phyloP scores from a whole-genome alignment of 768 basidiomycete genomes.

The Amylocystis lapponica region DNA sequence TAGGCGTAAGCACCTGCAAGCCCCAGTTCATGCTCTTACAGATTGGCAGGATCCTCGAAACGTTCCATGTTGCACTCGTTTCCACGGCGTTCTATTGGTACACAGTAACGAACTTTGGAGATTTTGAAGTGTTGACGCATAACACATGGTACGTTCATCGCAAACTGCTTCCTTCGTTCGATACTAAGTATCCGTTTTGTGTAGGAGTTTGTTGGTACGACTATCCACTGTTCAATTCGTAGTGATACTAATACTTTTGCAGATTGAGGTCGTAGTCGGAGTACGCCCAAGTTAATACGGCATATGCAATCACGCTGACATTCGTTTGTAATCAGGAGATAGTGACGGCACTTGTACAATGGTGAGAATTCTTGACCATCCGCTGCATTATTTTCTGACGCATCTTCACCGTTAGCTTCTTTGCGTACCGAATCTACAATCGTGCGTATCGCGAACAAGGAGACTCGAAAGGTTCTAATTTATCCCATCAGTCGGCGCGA shows the following conservation, averaged over 20 bases:
- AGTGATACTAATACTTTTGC: background rate
- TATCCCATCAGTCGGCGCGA: background rate
- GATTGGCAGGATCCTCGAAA: background rate
- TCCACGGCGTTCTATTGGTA: background rate
- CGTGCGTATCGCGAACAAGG: background rate
- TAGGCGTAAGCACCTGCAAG: background rate
- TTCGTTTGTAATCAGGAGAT: background rate
- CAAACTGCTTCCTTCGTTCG: background rate
- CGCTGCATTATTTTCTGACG: no score
- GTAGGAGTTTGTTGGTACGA: background rate
- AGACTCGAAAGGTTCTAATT: background rate
- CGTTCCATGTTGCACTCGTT: background rate
- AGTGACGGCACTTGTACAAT: background rate
- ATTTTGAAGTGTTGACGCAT: background rate
- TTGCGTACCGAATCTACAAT: background rate
- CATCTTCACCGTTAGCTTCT: background rate
- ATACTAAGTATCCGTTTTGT: background rate
- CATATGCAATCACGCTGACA: background rate
- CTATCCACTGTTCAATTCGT: background rate
- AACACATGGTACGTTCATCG: background rate
- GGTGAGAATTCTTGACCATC: background rate
- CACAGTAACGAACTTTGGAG: background rate
- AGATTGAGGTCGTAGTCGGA: background rate
- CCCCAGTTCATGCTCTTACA: background rate
- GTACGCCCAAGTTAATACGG: background rate